Percentiles rank a stretch among this genome's conserved stretches.
Conservation (phyloP, 768 basidiomycete species). For the Royoungia palumana region DNA sequence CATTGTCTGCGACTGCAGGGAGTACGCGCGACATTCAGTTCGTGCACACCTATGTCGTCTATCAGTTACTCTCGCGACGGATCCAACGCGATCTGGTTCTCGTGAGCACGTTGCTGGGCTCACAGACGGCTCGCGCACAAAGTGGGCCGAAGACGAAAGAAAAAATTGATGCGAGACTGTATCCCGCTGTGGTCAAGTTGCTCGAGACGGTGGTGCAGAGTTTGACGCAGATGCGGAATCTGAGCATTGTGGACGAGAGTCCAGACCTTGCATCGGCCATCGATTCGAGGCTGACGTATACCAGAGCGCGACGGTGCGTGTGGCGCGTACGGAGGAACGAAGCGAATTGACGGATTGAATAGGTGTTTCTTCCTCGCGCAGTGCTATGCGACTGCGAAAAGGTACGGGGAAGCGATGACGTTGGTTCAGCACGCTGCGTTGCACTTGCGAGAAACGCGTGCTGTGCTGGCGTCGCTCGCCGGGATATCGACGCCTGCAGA, state of each 20-base stretch:
- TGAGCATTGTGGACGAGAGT: conserved; percentile 85
- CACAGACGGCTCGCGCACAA: conserved; percentile 33
- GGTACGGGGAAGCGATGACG: conserved; percentile 67
- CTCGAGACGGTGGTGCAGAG: conserved; percentile 85
- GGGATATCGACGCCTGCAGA: conserved; percentile 39
- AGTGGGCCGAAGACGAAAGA: conserved; percentile 34
- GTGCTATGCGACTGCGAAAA: conserved; percentile 67
- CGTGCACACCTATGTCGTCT: conserved; percentile 82
- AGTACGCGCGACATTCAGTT: conserved; percentile 75
- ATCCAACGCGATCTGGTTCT: conserved; percentile 87
- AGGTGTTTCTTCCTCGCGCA: conserved; percentile 77
- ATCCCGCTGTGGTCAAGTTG: conserved; percentile 84
- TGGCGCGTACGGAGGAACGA: background rate
- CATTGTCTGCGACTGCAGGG: conserved; percentile 34
- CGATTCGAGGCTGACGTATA: conserved; percentile 71
- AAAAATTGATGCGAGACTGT: conserved; percentile 68
- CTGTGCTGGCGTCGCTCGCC: conserved; percentile 46
- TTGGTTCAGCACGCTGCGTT: conserved; percentile 70
- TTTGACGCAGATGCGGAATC: conserved; percentile 75
- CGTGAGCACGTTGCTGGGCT: conserved; percentile 57
- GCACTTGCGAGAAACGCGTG: conserved; percentile 69
- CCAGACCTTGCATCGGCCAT: conserved; percentile 77
- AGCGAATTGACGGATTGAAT: conserved; percentile 2
- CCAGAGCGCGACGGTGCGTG: conserved; percentile 67
- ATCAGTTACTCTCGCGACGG: conserved; percentile 82